phyloP scores from a whole-genome alignment of 2,329 filamentous ascomycete genomes.

The Gaeumannomyces tritici region DNA sequence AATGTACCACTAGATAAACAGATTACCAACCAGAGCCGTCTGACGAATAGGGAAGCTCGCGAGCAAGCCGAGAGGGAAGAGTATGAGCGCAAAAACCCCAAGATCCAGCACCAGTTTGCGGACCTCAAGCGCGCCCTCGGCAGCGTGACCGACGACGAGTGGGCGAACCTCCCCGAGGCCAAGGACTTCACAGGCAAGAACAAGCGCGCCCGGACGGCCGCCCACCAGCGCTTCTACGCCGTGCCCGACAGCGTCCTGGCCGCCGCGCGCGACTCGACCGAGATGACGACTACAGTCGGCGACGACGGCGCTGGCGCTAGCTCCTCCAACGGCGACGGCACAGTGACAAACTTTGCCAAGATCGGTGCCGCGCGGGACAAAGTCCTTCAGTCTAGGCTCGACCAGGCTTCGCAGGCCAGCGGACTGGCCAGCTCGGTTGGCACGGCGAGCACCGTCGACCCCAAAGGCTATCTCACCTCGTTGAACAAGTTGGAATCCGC shows the following conservation, averaged over 20 bases:
- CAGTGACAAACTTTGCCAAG: constrained; percentile 95
- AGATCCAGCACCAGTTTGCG: constrained; percentile 96
- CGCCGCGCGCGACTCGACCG: constrained; percentile 67
- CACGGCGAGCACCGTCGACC: constrained; percentile 84
- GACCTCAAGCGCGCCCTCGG: constrained; percentile 87
- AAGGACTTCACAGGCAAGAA: constrained; percentile 96
- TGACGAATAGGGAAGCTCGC: constrained; percentile 74
- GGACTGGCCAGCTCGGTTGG: constrained; percentile 61
- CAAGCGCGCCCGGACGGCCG: constrained; percentile 71
- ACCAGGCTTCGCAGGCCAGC: constrained; percentile 71
- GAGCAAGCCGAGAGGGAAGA: constrained; percentile 87
- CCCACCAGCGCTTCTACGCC: constrained; percentile 82
- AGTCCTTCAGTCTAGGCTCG: constrained; percentile 85
- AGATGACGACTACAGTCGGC: constrained; percentile 80
- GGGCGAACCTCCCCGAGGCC: constrained; percentile 90
- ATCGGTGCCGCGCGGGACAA: constrained; percentile 95
- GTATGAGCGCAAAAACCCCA: constrained; percentile 94
- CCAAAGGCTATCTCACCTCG: constrained; percentile 91
- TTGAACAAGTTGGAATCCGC: constrained; percentile 72
- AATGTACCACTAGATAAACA: constrained; percentile 54
- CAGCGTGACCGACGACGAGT: constrained; percentile 87
- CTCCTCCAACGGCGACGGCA: constrained; percentile 50
- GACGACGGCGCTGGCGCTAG: constrained; percentile 53
- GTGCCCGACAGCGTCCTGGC: constrained; percentile 94
- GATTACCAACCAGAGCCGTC: constrained; percentile 54